These are phyloP conservation scores for Tolypocladium paradoxum DNA, from an alignment of 2,329 filamentous ascomycete species.

Conservation along the genomic window DNA sequence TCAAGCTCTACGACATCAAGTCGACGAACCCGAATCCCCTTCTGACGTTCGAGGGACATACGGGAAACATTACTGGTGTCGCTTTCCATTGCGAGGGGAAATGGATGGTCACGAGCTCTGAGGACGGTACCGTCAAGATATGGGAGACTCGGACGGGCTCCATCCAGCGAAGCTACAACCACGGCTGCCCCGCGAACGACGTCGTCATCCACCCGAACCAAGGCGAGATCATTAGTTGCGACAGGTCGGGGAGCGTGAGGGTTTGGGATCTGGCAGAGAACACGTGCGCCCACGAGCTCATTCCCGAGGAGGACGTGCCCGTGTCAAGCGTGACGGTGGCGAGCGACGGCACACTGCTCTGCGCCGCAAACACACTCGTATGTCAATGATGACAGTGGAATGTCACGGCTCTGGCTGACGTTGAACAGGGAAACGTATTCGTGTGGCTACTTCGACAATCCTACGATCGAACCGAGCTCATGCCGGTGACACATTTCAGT, in stretches of 20 bases:
- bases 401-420: background rate
- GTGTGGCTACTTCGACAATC: constrained; percentile 90
- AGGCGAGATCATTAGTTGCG: constrained; percentile 94
- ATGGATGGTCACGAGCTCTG: constrained; percentile 98
- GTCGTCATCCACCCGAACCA: constrained; percentile 99
- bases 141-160: constrained; percentile 84
- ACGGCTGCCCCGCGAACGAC: constrained; percentile 84
- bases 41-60: constrained; percentile 91
- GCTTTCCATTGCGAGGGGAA: constrained; percentile 98
- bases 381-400: constrained; percentile 8
- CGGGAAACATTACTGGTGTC: constrained; percentile 89
- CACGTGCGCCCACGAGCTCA: constrained; percentile 90
- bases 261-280: constrained; percentile 98
- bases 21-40: constrained; percentile 93
- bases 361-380: constrained; percentile 85
- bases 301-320: constrained; percentile 89
- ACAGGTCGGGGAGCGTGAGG: constrained; percentile 81
- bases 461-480: constrained; percentile 69
- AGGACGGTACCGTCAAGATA: constrained; percentile 94
- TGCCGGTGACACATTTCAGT: constrained; percentile 79
- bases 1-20: constrained; percentile 98
- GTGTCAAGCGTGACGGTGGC: constrained; percentile 94
- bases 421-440: constrained; percentile 76
- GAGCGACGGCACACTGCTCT: constrained; percentile 84
- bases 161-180: constrained; percentile 86